Percentiles rank a stretch among this genome's conserved stretches.
phyloP scores from a whole-genome alignment of 495 filamentous ascomycete species.

The Neurospora sp. region DNA sequence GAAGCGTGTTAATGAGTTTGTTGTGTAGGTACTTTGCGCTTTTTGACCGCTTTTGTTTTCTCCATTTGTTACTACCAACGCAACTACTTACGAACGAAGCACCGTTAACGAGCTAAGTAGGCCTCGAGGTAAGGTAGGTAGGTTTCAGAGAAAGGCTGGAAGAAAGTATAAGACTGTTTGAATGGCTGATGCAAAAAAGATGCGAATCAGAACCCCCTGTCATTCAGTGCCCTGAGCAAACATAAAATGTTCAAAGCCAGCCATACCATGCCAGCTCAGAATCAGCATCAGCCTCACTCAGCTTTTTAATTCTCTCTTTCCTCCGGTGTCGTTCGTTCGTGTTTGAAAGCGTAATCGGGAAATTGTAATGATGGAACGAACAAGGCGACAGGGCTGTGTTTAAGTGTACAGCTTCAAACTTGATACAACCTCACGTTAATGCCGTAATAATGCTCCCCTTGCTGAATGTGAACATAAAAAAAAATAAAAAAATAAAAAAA shows the following conservation, averaged over 20 bases:
- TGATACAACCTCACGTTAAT: background rate
- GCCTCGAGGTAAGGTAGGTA: background rate
- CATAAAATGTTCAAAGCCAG: background rate
- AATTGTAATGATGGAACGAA: background rate
- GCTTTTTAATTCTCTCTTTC: background rate
- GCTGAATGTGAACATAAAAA: background rate
- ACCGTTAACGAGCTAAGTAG: background rate
- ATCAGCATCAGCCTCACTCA: background rate
- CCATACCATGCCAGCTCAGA: background rate
- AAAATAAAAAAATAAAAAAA: background rate
- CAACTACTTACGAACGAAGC: background rate
- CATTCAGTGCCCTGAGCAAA: background rate
- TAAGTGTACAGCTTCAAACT: background rate
- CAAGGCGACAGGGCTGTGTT: background rate
- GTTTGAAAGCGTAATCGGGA: background rate
- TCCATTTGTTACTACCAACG: background rate
- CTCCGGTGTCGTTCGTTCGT: background rate
- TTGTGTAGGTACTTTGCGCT: background rate
- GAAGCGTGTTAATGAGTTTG: background rate
- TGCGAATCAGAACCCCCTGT: background rate
- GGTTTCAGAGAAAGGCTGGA: background rate
- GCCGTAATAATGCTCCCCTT: background rate
- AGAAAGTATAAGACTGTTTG: background rate
- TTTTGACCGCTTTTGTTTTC: background rate
- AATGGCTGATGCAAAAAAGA: background rate